Base-by-base conservation (phyloP, 805 yeast species). In the Sungouiozyma ichnusensis region DNA sequence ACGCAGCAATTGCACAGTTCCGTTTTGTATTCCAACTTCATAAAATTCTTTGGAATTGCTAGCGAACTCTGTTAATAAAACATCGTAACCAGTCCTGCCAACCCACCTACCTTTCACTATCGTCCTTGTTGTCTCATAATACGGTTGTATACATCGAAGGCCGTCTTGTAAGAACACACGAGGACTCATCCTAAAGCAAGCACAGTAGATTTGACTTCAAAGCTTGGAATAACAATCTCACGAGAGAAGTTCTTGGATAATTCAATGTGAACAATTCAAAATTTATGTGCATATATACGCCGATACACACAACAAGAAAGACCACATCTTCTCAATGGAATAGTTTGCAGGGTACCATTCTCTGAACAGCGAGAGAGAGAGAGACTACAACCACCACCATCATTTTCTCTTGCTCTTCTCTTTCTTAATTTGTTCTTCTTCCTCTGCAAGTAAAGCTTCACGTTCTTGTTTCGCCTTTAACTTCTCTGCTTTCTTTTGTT, bases 71-170 rank as follows among this genome's bases (percentile, higher is more conserved):
- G 55, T 49, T 2, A 57, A 45, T 24, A 70, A 52, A 4, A 71
- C 65, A 16, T 70, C 68, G 17, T 64, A 39, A 2, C 69, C 54
- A 1, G 68, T 53, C 40, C 57, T 58, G 2, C 58, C 56, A 7
- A 63, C 48, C 75, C 76, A 72, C 39, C 77, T 51, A 1, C 72
- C 73, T 48, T 70, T 71, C 3, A 65, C 71, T 24, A 63, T 58
- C 3, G 67, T 58, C 14, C 51, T 47, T 18, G 67, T 62, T 1
- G 54, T 55, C 37, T 58, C 58, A 40, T 60, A 64, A 44, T 70
- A 71, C 2, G 77, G 76, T 39, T 55, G 50, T 13, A 72, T 67
- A 20, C 59, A 53, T 18, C 74, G 51, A 11, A 70, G 50, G 0
- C 72, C 73, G 43, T 61, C 54, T 17, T 52, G 15, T 4, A 46